Evolutionary conservation across 2,329 filamentous ascomycete genomes (phyloP), one percentile per base, ranked within the genome.

Genomic region (Fusarium sp.): DNA sequence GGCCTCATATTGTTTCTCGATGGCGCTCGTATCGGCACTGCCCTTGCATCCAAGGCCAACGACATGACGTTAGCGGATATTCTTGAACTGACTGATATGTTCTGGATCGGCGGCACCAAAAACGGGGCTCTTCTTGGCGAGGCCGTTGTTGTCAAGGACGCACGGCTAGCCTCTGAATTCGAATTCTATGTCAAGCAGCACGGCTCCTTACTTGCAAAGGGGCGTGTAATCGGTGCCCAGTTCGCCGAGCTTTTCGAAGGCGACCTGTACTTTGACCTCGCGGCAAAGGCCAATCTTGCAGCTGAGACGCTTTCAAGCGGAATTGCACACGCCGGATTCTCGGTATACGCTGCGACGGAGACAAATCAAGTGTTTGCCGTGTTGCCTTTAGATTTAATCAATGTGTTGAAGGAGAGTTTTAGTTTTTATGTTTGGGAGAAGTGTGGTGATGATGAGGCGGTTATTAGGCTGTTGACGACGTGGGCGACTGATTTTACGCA

Each of bases 81-180:
- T 7, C 71, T 83, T 3, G 79, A 83, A 6, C 67, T 84, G 40
- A 83, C 81, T 0, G 83, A 86, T 55, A 83, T 86, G 20, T 86
- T 86, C 74, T 86, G 83, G 83, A 84, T 86, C 37, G 83, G 83
- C 5, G 83, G 83, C 0, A 86, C 83, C 6, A 86, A 86, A 65
- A 83, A 83, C 63, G 83, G 83, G 1, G 83, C 83, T 0, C 67
- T 86, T 5, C 76, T 86, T 5, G 83, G 83, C 2, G 83, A 86
- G 60, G 83, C 83, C 3, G 80, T 86, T 8, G 79, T 86, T 0
- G 81, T 85, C 26, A 83, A 83, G 49, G 75, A 82, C 28, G 43
- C 71, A 0, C 48, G 54, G 2, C 72, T 85, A 1, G 80, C 83
- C 0, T 75, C 79, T 7, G 83, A 83, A 33, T 86, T 83, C 59